Evolutionary conservation across 2,329 filamentous ascomycete species (phyloP).

Genomic region (Periconia macrospinosa): DNA sequence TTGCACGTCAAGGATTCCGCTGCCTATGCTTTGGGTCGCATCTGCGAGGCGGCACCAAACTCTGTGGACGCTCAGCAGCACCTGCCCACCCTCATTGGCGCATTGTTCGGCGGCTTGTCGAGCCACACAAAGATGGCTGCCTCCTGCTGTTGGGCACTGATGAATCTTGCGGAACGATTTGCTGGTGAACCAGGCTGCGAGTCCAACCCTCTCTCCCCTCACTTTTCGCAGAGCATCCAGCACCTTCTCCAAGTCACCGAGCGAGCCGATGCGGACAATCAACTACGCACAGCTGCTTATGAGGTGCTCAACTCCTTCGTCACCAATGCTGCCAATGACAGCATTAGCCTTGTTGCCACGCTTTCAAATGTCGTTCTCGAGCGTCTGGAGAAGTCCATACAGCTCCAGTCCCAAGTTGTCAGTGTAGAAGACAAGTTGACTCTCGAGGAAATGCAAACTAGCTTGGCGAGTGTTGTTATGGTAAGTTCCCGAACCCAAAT

Average conservation of each 20-base stretch:
- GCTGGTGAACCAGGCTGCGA: conserved; percentile 80
- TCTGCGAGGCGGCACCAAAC: conserved; percentile 90
- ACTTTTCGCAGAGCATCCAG: conserved; percentile 90
- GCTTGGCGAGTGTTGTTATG: conserved; percentile 86
- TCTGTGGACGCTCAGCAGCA: conserved; percentile 85
- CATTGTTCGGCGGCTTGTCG: conserved; percentile 85
- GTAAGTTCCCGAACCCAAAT: conserved; percentile 28
- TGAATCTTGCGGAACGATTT: conserved; percentile 97
- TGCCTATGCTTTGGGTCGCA: conserved; percentile 91
- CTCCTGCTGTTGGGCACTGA: conserved; percentile 98
- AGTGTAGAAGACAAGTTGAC: conserved; percentile 96
- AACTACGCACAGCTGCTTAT: conserved; percentile 92
- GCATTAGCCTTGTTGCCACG: conserved; percentile 75
- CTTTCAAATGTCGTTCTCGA: conserved; percentile 88
- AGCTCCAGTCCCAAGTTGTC: conserved; percentile 89
- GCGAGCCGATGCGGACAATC: conserved; percentile 77
- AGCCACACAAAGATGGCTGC: conserved; percentile 96
- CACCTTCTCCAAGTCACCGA: conserved; percentile 85
- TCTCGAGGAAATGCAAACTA: conserved; percentile 97
- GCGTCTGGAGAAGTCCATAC: conserved; percentile 85
- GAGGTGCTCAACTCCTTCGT: conserved; percentile 96
- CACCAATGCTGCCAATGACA: conserved; percentile 85
- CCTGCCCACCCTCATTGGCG: conserved; percentile 80
- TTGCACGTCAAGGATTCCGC: conserved; percentile 94
- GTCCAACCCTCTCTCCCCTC: conserved; percentile 80